A percentile compares a stretch with the other conserved stretches of the same genome.
Evolutionary conservation across 73 alveolate genomes (phyloP).

Genomic region (Paramecium bursaria): DNA sequence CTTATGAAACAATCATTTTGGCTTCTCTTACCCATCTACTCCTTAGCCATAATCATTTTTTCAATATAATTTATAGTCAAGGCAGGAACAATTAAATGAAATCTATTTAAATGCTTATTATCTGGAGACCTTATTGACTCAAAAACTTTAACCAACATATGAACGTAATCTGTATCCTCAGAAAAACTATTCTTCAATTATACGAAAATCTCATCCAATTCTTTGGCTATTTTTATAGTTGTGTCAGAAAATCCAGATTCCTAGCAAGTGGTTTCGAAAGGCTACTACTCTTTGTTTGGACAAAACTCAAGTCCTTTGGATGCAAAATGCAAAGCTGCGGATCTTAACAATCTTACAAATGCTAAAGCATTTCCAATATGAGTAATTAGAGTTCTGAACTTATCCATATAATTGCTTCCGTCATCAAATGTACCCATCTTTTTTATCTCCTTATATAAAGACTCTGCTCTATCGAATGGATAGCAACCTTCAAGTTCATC

Average conservation of each 20-base stretch:
- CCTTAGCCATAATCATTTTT: conserved; percentile 91
- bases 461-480: conserved; percentile 93
- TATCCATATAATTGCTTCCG: conserved; percentile 82
- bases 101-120: conserved; percentile 86
- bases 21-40: conserved; percentile 88
- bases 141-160: conserved; percentile 84
- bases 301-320: conserved; percentile 88
- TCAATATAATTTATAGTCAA: conserved; percentile 91
- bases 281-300: conserved; percentile 77
- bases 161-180: conserved; percentile 92
- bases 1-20: conserved; percentile 81
- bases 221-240: conserved; percentile 83
- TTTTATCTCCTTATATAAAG: conserved; percentile 83
- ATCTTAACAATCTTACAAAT: conserved; percentile 92
- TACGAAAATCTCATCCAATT: conserved; percentile 88
- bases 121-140: conserved; percentile 82
- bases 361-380: conserved; percentile 98
- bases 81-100: conserved; percentile 95
- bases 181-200: conserved; percentile 83
- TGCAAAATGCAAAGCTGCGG: conserved; percentile 92
- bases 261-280: conserved; percentile 67
- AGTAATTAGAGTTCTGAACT: conserved; percentile 90
- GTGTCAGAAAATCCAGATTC: conserved; percentile 84
- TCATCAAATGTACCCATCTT: conserved; percentile 89
- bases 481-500: conserved; percentile 87